These are phyloP conservation scores for Austropuccinia psidii DNA, from an alignment of 1,284 basidiomycete species.

Conservation along the genomic window DNA sequence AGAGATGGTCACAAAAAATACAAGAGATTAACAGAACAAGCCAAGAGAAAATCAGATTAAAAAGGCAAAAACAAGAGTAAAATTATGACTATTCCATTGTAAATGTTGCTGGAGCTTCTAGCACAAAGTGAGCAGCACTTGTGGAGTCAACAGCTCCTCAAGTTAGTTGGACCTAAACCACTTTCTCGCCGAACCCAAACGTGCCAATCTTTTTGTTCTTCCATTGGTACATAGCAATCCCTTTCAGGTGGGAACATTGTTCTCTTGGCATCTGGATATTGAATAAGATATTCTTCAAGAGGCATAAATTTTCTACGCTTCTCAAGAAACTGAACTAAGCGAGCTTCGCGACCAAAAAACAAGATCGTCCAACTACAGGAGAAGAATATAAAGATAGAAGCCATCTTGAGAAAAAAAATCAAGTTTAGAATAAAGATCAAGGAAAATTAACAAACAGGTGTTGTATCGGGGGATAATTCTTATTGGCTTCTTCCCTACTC, in stretches of 20 bases:
- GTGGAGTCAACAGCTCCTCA: no score
- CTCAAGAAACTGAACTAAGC: conserved; percentile 30
- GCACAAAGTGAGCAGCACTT: no score
- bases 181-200: conserved; percentile 28
- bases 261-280: conserved; percentile 11
- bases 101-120: no score
- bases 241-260: conserved; percentile 14
- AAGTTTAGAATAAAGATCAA: neutral
- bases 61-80: no score
- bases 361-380: conserved; percentile 27
- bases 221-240: conserved; percentile 9
- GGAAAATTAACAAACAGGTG: conserved; percentile 18
- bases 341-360: conserved; percentile 26
- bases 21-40: no score
- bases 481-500: conserved; percentile 3
- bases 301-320: conserved; percentile 33
- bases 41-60: no score
- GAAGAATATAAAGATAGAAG: no score
- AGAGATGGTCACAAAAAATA: no score
- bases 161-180: no score
- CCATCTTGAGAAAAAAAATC: neutral
- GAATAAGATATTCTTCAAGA: conserved; percentile 16
- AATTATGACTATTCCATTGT: no score
- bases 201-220: conserved; percentile 18
- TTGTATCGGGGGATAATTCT: conserved; percentile 22